phyloP scores from a whole-genome alignment of 169 alveolate species.

The Neospora caninum region DNA sequence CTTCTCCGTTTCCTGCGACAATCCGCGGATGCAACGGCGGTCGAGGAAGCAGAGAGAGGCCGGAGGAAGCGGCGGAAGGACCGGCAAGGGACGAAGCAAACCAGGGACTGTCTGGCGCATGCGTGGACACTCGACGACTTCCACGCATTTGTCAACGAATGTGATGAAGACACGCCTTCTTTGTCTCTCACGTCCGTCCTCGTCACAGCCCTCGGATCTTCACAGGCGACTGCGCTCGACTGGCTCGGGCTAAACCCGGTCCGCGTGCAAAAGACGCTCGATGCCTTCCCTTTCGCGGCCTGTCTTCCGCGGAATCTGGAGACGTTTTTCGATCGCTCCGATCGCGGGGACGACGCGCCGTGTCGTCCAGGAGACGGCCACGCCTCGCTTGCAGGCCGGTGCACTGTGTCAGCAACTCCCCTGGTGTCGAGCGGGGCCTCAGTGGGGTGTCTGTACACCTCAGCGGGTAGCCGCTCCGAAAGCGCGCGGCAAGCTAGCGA shows the following conservation, averaged over 20 bases:
- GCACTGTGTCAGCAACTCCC: too few species aligned
- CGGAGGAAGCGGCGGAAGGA: background rate
- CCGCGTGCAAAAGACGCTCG: slow-evolving; percentile 11
- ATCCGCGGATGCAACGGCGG: background rate
- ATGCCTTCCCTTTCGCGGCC: background rate
- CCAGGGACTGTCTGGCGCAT: background rate
- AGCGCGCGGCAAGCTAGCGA: background rate
- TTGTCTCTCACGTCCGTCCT: background rate
- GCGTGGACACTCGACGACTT: background rate
- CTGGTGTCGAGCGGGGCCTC: too few species aligned
- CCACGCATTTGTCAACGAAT: background rate
- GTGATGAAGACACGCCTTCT: background rate
- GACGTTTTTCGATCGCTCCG: too few species aligned
- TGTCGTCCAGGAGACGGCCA: too few species aligned
- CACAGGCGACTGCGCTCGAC: background rate
- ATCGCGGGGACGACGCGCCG: too few species aligned
- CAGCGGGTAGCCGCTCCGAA: too few species aligned
- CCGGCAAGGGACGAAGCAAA: background rate
- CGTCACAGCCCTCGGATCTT: background rate
- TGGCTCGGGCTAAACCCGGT: background rate
- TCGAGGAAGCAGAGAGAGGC: background rate
- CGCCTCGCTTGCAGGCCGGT: too few species aligned
- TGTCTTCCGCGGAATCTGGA: background rate
- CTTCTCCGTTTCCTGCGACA: slow-evolving; percentile 9
- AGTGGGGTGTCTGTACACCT: too few species aligned